These are phyloP conservation scores for Phytophthora tentaculata DNA, from an alignment of 352 stramenopile species.

Conservation along the genomic window DNA sequence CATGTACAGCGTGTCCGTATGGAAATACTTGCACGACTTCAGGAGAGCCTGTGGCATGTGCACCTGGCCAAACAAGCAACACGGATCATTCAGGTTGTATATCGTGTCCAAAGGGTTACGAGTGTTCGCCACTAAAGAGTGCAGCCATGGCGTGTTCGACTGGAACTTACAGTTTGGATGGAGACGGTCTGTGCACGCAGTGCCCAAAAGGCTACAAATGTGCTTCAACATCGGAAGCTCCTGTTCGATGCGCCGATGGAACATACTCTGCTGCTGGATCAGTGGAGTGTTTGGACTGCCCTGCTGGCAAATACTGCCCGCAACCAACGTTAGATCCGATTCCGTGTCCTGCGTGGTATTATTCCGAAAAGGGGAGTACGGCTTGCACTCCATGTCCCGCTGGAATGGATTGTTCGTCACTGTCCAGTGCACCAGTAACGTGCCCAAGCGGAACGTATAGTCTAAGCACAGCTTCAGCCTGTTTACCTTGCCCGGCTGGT, in stretches of 20 bases:
- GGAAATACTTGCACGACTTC: conserved; percentile 49
- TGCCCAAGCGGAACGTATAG: conserved; percentile 60
- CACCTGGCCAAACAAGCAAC: conserved; percentile 50
- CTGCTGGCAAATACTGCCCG: conserved; percentile 51
- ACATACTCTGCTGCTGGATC: conserved; percentile 39
- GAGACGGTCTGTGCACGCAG: conserved; percentile 44
- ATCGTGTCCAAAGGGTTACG: conserved; percentile 50
- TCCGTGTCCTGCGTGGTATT: conserved; percentile 48
- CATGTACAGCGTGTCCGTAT: conserved; percentile 53
- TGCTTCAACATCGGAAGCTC: conserved; percentile 35
- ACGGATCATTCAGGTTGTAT: conserved; percentile 50
- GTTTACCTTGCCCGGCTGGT: conserved; percentile 50
- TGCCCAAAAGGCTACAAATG: conserved; percentile 65
- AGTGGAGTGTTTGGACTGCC: conserved; percentile 48
- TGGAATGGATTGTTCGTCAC: conserved; percentile 59
- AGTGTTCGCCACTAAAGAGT: conserved; percentile 40
- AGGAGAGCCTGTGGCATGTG: conserved; percentile 39
- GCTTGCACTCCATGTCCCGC: conserved; percentile 48
- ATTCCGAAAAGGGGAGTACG: conserved; percentile 45
- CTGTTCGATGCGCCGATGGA: conserved; percentile 43
- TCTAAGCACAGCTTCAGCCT: conserved; percentile 39
- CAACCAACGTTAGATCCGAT: conserved; percentile 49
- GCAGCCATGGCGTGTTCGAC: conserved; percentile 24
- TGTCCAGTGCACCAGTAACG: conserved; percentile 33
- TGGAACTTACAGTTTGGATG: conserved; percentile 52